A percentile compares a stretch with the other conserved stretches of the same genome.
Evolutionary conservation across 108 stramenopile species (phyloP).

Genomic region (Fragilaria crotonensis): DNA sequence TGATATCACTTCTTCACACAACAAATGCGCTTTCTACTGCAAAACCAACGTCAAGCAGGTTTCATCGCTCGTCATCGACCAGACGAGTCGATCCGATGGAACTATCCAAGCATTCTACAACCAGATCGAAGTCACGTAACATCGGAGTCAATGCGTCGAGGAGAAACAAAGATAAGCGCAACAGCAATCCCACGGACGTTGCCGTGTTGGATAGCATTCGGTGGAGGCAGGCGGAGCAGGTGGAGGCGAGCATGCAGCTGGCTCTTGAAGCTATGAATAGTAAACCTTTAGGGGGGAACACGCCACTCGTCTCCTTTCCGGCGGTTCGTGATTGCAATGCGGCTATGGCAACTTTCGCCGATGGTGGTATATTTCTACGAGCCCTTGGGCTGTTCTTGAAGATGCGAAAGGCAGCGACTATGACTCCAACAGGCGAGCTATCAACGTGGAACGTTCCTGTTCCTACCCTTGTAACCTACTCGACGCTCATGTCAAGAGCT

Average conservation of each 20-base stretch:
- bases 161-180: neutral
- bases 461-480: constrained; percentile 81
- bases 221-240: neutral
- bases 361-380: constrained; percentile 65
- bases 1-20: no score
- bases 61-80: no score
- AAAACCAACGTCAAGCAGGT: no score
- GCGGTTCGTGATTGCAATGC: constrained; percentile 51
- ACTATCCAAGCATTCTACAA: no score
- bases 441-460: constrained; percentile 22
- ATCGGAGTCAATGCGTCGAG: no score
- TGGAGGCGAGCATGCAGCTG: neutral
- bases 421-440: constrained; percentile 15
- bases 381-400: constrained; percentile 72
- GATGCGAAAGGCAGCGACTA: constrained; percentile 61
- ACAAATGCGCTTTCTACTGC: no score
- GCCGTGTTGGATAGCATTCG: neutral
- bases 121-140: no score
- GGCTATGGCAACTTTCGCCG: constrained; percentile 77
- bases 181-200: neutral
- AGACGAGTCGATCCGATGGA: no score
- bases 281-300: neutral
- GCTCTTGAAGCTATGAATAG: neutral
- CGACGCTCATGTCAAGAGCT: constrained; percentile 85
- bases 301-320: constrained; percentile 18